Evolutionary conservation across 352 stramenopile genomes (phyloP), one percentile per base, ranked within the genome.

Genomic region (Pythium dissimile): DNA sequence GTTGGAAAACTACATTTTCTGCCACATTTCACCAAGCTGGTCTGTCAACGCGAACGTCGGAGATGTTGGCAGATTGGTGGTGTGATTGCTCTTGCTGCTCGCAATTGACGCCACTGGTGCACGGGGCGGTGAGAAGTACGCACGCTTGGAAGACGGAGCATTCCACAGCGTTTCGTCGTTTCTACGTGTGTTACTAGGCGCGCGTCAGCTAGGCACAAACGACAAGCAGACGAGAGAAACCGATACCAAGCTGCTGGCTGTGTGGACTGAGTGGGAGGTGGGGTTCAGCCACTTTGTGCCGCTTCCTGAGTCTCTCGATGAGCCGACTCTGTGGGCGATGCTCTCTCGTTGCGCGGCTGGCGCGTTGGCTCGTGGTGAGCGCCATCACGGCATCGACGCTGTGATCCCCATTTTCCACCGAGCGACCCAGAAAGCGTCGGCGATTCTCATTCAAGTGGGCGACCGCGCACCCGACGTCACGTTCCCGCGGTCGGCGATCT

Each of bases 261-360:
- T n/a, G 21, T 52, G 37, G 46, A 39, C 9, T 26, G 16, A 11
- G 15, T 77, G 59, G 62, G 2, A 55, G 5, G 44, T 77, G 30
- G 55, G 66, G 1, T 74, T 74, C 26, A 67, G 49, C 39, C 62
- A 77, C 21, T 74, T 77, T 34, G 52, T 72, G 38, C 38, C 70
- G 23, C 34, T 77, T 13, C 10, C 18, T 0, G 10, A 38, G 7
- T 27, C 67, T 28, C 69, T 59, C 6, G 39, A 23, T 10, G 38
- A 70, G 21, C 38, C 56, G 2, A 57, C 34, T 15, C 12, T 74
- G 12, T 74, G 65, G 66, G 55, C 55, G 43, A 65, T 77, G 44
- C 62, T 74, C n/a, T 49, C 42, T 3, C 61, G 61, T 26, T 54
- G 61, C 35, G 57, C 62, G 0, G 69, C 62, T 1, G 51, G 62